A percentile compares a stretch with the other conserved stretches of the same genome.
Conservation (phyloP, 2,329 filamentous ascomycete genomes). For the Dothistroma pini region DNA sequence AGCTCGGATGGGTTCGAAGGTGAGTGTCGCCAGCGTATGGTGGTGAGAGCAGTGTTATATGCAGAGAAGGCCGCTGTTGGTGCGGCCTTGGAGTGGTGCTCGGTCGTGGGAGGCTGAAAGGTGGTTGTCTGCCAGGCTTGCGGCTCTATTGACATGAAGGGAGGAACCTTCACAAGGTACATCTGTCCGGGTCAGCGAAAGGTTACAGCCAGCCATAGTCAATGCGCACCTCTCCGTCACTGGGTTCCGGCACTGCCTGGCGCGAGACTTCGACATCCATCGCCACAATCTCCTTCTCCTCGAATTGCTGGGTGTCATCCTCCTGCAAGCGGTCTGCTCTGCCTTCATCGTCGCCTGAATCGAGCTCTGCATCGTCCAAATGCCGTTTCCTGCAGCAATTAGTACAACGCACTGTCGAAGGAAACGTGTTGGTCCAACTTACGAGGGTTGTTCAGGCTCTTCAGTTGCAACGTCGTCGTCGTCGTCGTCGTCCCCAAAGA, state of each 20-base stretch:
- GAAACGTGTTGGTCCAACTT: conserved; percentile 11
- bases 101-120: conserved; percentile 61
- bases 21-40: conserved; percentile 67
- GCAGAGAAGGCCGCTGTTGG: conserved; percentile 53
- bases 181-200: conserved; percentile 46
- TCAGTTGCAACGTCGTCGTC: conserved; percentile 33
- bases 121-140: conserved; percentile 62
- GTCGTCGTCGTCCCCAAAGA: conserved; percentile 46
- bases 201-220: background rate
- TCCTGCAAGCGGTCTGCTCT: conserved; percentile 59
- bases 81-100: conserved; percentile 49
- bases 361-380: conserved; percentile 61
- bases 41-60: conserved; percentile 62
- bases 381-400: conserved; percentile 17
- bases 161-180: conserved; percentile 66
- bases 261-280: conserved; percentile 64
- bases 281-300: conserved; percentile 48
- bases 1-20: conserved; percentile 61
- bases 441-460: conserved; percentile 25
- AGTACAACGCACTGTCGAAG: background rate
- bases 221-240: conserved; percentile 61
- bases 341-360: conserved; percentile 60
- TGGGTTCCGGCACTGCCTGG: conserved; percentile 67
- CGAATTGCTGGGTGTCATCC: conserved; percentile 45
- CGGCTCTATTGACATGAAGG: conserved; percentile 68